Conservation (phyloP, 441 rosid species). For the Populus hybrid region DNA sequence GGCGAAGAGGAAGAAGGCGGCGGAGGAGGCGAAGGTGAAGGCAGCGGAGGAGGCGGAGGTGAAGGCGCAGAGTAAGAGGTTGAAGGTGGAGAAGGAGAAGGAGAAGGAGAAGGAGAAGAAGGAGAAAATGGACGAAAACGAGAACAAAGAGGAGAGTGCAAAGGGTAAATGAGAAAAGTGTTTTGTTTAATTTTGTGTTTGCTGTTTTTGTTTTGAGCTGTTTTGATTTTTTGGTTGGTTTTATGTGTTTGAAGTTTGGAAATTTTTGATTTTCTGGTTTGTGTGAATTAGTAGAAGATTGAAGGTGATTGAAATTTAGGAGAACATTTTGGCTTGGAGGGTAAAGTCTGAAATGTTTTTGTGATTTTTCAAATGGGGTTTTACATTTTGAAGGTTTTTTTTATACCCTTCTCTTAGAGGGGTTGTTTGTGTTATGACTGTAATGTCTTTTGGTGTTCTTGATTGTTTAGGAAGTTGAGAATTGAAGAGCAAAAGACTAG, state of each 20-base stretch:
- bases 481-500: neutral
- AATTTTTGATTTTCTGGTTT: neutral
- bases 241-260: neutral
- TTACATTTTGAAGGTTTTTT: neutral
- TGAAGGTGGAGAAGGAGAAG: too few species aligned
- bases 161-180: constrained; percentile 10
- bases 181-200: neutral
- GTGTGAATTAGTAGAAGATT: neutral
- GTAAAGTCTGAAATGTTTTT: neutral
- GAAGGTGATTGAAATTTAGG: neutral
- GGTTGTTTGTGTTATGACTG: neutral
- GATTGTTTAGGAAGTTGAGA: neutral
- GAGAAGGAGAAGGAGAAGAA: constrained; percentile 14
- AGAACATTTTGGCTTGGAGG: neutral
- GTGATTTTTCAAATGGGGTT: constrained; percentile 13
- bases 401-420: neutral
- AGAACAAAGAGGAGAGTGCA: neutral
- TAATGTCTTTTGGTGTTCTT: neutral
- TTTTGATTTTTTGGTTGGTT: neutral
- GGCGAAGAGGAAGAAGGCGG: constrained; percentile 36
- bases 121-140: constrained; percentile 18
- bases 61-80: constrained; percentile 18
- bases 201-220: neutral
- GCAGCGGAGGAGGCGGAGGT: constrained; percentile 13
- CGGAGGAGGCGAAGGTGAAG: constrained; percentile 18